Percentiles rank a stretch among this genome's conserved stretches.
phyloP scores from a whole-genome alignment of 2,329 filamentous ascomycete genomes.

The Aspergillus melleus region DNA sequence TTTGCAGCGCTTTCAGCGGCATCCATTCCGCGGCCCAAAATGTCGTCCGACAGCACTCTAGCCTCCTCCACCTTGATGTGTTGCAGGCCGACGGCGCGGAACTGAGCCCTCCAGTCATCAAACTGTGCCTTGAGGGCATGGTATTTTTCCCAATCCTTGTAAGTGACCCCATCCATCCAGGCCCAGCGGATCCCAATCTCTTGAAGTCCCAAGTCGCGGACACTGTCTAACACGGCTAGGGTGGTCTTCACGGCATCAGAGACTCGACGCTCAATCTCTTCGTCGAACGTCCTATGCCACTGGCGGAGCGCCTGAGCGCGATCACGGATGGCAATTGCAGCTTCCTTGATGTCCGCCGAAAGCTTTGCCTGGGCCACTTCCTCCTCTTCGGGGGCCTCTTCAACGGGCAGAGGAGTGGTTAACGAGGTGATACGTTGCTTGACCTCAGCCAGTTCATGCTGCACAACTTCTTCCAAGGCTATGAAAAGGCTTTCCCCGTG shows the following conservation, averaged over 20 bases:
- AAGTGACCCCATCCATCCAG: constrained; percentile 91
- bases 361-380: constrained; percentile 56
- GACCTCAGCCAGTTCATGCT: constrained; percentile 63
- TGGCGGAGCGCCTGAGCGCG: constrained; percentile 73
- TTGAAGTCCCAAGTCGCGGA: constrained; percentile 80
- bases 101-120: constrained; percentile 78
- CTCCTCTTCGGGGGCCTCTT: constrained; percentile 54
- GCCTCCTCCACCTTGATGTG: constrained; percentile 71
- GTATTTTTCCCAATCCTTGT: constrained; percentile 96
- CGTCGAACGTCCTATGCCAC: constrained; percentile 73
- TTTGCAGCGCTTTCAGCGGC: constrained; percentile 75
- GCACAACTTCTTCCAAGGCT: constrained; percentile 67
- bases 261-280: constrained; percentile 68
- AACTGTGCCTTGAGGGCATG: constrained; percentile 82
- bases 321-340: constrained; percentile 72
- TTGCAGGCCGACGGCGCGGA: constrained; percentile 72
- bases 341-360: constrained; percentile 59
- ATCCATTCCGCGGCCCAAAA: constrained; percentile 79
- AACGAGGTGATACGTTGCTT: constrained; percentile 65
- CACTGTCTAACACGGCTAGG: constrained; percentile 77
- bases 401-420: constrained; percentile 57
- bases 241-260: constrained; percentile 75
- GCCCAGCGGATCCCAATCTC: constrained; percentile 93
- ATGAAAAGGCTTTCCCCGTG: constrained; percentile 55
- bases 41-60: constrained; percentile 64